A percentile compares a stretch with the other conserved stretches of the same genome.
These are phyloP conservation scores for Fraxinus greggii DNA, from an alignment of 305 asterid genomes.

Conservation along the genomic window DNA sequence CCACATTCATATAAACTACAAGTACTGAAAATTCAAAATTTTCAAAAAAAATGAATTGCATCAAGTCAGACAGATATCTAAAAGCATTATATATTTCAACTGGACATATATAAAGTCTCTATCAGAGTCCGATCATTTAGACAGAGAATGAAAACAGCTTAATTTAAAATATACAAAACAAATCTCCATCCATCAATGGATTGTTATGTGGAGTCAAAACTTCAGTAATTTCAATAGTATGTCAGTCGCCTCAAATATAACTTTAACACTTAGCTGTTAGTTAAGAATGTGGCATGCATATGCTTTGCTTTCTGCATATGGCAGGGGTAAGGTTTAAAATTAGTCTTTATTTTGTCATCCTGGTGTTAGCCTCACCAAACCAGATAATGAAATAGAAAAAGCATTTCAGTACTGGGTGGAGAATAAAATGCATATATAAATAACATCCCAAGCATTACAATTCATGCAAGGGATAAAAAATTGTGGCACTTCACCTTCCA, in stretches of 20 bases:
- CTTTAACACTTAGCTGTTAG: slow-evolving; percentile 4
- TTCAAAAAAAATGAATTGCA: not conserved
- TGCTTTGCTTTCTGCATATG: slow-evolving; percentile 2
- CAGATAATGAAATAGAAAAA: not conserved
- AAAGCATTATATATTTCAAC: slow-evolving; percentile 6
- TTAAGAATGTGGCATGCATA: not conserved
- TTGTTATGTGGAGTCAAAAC: not conserved
- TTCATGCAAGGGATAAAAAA: not conserved
- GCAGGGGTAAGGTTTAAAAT: not conserved
- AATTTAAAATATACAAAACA: not conserved
- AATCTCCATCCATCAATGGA: not conserved
- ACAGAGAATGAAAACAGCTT: not conserved
- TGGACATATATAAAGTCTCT: not conserved
- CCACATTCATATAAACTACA: slow-evolving; percentile 10
- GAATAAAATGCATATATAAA: slow-evolving; percentile 2
- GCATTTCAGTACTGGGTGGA: not conserved
- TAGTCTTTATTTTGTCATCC: not conserved
- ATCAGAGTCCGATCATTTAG: slow-evolving; percentile 3
- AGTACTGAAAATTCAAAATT: slow-evolving; percentile 3
- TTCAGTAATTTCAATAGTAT: not conserved
- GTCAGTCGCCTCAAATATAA: slow-evolving; percentile 4
- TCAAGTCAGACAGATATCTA: slow-evolving; percentile 1
- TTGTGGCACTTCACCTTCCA: not conserved
- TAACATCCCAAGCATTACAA: not conserved
- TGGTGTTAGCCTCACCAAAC: not conserved